Base-by-base conservation (phyloP, 192 early-diverging fungal species). In the Linderina pennispora region DNA sequence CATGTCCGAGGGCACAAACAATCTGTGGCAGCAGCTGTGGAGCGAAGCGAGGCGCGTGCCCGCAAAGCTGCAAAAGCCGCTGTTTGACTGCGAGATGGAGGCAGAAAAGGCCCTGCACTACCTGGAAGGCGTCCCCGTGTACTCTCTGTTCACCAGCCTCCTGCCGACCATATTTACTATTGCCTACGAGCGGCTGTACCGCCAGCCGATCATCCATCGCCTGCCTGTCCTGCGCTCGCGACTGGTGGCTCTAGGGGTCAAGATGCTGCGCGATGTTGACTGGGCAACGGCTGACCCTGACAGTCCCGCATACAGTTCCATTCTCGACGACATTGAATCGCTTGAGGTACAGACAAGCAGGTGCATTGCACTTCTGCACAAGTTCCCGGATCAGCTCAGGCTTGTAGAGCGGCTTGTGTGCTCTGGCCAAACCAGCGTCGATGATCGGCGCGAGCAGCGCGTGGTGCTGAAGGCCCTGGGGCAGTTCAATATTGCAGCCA, bases 11-110 rank as follows among this genome's bases (percentile, higher is more conserved):
- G 36, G 31, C 39, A 31, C 81, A 3, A 79, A 75, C 7, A 97
- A 97, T 49, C 70, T 90, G 22, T 97, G 92, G 92, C 77, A 84
- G 40, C 85, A 91, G 53, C 58, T 91, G 10, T 96, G 92, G 92
- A 52, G 75, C 14, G 83, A 78, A 46, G 58, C 67, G 45, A 36
- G 45, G 8, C 36, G 48, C 20, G 65, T 92, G 8, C 85, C 92
- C 1, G 85, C 76, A 9, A 34, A 47, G 18, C 58, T 76, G 35
- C 92, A 96, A 60, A 84, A 74, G 50, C 85, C 82, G 2, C 50
- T 96, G 42, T 96, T 96, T 65, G 85, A 91, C 50, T 56, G 76
- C 48, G 74, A 70, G 22, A 66, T 76, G 35, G 88, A 89, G 48
- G 92, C 80, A 1, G 88, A 85, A 34, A 87, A 89, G 53, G 86